Percentiles rank a stretch among this genome's conserved stretches.
Conservation (phyloP, 495 filamentous ascomycete species). For the Penicilliopsis zonata region DNA sequence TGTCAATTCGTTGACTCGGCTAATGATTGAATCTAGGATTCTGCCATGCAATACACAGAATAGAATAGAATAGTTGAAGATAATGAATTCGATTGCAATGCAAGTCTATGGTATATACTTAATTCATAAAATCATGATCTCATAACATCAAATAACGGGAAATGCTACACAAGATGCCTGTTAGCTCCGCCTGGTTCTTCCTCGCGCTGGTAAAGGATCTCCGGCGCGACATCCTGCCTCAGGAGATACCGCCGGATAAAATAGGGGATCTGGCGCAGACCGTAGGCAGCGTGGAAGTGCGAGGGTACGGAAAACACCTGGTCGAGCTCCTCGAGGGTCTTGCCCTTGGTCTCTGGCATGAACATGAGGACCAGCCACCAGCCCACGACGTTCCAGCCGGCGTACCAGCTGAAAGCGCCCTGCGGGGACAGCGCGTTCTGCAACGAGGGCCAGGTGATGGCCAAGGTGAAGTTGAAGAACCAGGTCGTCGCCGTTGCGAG, state of each 20-base stretch:
- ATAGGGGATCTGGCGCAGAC: conserved; percentile 33
- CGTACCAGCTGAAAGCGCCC: conserved; percentile 48
- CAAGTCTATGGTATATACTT: not conserved
- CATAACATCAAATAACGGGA: not conserved
- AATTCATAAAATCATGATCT: not conserved
- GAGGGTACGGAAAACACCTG: conserved; percentile 42
- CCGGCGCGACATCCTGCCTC: conserved; percentile 17
- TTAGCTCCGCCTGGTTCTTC: conserved; percentile 10
- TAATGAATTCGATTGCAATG: too few species aligned
- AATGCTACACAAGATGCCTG: conserved; percentile 1
- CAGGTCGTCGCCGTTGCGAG: conserved; percentile 57
- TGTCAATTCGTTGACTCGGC: not conserved
- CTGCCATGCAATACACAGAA: not conserved
- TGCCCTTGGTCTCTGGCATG: conserved; percentile 39
- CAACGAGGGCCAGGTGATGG: conserved; percentile 52
- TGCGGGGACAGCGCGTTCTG: conserved; percentile 32
- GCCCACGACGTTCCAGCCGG: conserved; percentile 36
- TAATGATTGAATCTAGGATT: not conserved
- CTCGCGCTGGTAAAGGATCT: conserved; percentile 28
- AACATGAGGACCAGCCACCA: conserved; percentile 36
- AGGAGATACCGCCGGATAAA: conserved; percentile 37
- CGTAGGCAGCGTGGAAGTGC: conserved; percentile 30
- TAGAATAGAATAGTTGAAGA: not conserved
- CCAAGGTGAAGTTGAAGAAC: conserved; percentile 35
- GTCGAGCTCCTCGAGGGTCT: conserved; percentile 34